Percentiles rank a stretch among this genome's conserved stretches.
phyloP scores from a whole-genome alignment of 2,329 filamentous ascomycete species.

The Didymella keratinophila region DNA sequence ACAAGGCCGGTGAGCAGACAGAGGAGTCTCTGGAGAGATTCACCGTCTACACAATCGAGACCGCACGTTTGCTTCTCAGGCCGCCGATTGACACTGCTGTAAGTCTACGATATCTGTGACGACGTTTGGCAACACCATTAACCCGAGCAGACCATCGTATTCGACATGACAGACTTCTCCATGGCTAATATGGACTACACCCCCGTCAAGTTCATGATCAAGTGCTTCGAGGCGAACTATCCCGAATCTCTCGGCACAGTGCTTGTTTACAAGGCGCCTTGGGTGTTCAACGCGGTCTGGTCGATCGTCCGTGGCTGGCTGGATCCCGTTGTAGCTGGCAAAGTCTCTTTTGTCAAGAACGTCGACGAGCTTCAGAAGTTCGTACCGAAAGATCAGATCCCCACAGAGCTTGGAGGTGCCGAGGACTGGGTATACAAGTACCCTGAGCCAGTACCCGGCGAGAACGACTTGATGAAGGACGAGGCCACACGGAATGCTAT shows the following conservation, averaged over 20 bases:
- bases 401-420: slow-evolving; percentile 83
- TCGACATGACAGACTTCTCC: slow-evolving; percentile 94
- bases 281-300: slow-evolving; percentile 99
- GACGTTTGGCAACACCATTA: not conserved
- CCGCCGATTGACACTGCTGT: slow-evolving; percentile 90
- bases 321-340: slow-evolving; percentile 92
- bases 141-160: slow-evolving; percentile 77
- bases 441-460: slow-evolving; percentile 74
- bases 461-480: slow-evolving; percentile 78
- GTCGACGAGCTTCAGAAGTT: slow-evolving; percentile 79
- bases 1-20: slow-evolving; percentile 81
- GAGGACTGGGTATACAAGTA: slow-evolving; percentile 88
- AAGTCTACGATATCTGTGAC: slow-evolving; percentile 55
- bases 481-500: slow-evolving; percentile 68
- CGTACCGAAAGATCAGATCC: slow-evolving; percentile 74
- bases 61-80: slow-evolving; percentile 80
- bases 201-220: slow-evolving; percentile 99
- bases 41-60: slow-evolving; percentile 95
- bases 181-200: slow-evolving; percentile 98
- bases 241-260: slow-evolving; percentile 90
- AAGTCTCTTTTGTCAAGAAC: slow-evolving; percentile 91
- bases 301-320: slow-evolving; percentile 95
- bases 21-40: slow-evolving; percentile 84
- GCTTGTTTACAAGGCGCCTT: slow-evolving; percentile 93
- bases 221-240: slow-evolving; percentile 98